Base-by-base conservation (phyloP, 1,284 basidiomycete species). In the Singerocomus rubriflavus region DNA sequence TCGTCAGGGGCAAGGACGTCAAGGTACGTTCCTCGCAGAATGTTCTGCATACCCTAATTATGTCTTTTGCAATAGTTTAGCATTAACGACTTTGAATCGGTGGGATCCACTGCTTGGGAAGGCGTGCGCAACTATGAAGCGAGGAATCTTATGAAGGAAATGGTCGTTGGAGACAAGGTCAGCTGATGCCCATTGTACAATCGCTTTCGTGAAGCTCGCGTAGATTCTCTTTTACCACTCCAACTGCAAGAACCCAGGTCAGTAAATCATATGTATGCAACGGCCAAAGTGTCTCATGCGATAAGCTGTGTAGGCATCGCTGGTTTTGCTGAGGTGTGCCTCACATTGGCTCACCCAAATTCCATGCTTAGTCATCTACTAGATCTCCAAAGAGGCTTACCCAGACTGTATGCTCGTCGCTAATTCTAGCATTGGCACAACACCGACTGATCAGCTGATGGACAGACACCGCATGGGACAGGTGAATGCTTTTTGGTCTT, bases 71-170 rank as follows among this genome's bases (percentile, higher is more conserved):
- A 4, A 46, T 62, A 94, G 92, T 96, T 96, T 67, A 91, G 89
- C 50, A 83, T 95, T 2, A 91, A 93, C 58, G 92, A 95, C 69
- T 93, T 96, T 61, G 88, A 93, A 68, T 60, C 74, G 31, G 80
- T 81, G 48, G 80, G 78, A 40, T 83, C 78, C 8, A 93, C 93
- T 1, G 76, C 86, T 16, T 97, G 94, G 94, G 94, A 97, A 63
- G 94, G 94, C 48, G 87, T 94, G 17, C 74, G 95, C 37, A 97
- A 93, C 65, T 90, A 91, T 58, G 89, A 96, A 70, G 96, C 95
- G 2, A 83, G 90, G 61, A 94, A 93, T 60, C 74, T 94, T 53
- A 94, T 98, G 89, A 90, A 88, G 66, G 81, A 86, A 58, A 98
- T 98, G 95, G 80, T 81, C 58, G 59, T 83, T 7, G 91, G 88